These are phyloP conservation scores for Fusarium armeniacum DNA, from an alignment of 2,329 filamentous ascomycete species.

Conservation along the genomic window DNA sequence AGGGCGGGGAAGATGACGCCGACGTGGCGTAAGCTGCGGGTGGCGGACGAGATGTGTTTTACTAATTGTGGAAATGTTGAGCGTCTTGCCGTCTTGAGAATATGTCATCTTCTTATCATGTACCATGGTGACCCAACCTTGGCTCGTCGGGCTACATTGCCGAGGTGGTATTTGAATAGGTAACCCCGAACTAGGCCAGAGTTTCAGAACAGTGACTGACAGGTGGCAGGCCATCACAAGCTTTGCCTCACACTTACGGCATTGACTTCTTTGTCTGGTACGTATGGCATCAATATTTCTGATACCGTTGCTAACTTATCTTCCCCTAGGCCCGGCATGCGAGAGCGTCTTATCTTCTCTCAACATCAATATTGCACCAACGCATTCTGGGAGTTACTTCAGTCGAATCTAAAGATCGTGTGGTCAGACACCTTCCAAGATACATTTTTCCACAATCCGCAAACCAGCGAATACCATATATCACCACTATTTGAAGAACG, in stretches of 20 bases:
- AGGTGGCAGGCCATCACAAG: conserved; percentile 47
- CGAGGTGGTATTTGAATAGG: conserved; percentile 50
- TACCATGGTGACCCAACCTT: conserved; percentile 49
- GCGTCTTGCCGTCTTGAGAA: conserved; percentile 45
- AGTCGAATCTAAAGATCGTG: conserved; percentile 40
- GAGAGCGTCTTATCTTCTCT: conserved; percentile 51
- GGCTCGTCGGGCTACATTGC: conserved; percentile 39
- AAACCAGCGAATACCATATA: conserved; percentile 47
- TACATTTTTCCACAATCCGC: conserved; percentile 45
- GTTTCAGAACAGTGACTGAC: not conserved
- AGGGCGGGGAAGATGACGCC: conserved; percentile 45
- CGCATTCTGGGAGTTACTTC: conserved; percentile 49
- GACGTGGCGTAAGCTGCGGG: conserved; percentile 49
- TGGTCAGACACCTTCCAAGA: conserved; percentile 50
- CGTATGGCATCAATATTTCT: not conserved
- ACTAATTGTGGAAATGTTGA: conserved; percentile 36
- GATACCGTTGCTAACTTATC: not conserved
- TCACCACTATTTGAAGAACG: conserved; percentile 47
- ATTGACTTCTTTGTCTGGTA: conserved; percentile 54
- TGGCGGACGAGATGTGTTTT: conserved; percentile 48
- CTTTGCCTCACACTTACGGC: conserved; percentile 49
- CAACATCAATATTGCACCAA: conserved; percentile 53
- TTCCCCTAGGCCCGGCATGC: conserved; percentile 46
- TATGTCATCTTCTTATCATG: conserved; percentile 47
- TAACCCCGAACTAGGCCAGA: not conserved